Percentiles rank a stretch among this genome's conserved stretches.
These are phyloP conservation scores for Eucalyptus marginata DNA, from an alignment of 345 rosid species.

Conservation along the genomic window DNA sequence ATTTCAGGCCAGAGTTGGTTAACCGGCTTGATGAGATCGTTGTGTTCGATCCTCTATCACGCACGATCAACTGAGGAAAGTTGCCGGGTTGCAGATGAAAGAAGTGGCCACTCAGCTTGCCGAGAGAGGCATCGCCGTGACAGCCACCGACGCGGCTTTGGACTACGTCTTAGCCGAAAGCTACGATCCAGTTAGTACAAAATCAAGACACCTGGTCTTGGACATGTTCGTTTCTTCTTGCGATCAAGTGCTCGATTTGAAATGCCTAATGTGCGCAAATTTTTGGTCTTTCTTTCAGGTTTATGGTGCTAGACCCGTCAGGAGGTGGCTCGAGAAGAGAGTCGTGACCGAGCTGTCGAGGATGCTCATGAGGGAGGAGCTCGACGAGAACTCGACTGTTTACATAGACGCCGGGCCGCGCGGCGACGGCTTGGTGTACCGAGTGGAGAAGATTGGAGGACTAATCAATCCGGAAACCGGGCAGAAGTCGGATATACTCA, in stretches of 20 bases:
- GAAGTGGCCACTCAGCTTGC: constrained; percentile 76
- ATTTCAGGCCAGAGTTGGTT: constrained; percentile 77
- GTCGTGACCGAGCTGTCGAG: constrained; percentile 81
- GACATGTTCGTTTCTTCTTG: background rate
- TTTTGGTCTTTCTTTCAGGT: constrained; percentile 17
- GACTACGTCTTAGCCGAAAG: constrained; percentile 60
- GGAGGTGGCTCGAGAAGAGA: constrained; percentile 90
- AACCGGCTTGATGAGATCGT: constrained; percentile 83
- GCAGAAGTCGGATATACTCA: constrained; percentile 49
- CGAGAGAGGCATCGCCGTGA: constrained; percentile 70
- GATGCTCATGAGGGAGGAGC: constrained; percentile 75
- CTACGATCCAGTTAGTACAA: constrained; percentile 64
- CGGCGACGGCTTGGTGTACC: constrained; percentile 31
- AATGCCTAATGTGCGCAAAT: background rate
- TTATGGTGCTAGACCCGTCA: constrained; percentile 79
- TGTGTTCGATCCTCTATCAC: constrained; percentile 73
- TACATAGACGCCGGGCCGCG: constrained; percentile 42
- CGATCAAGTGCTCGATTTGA: background rate
- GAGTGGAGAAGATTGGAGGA: constrained; percentile 69
- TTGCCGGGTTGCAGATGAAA: constrained; percentile 73
- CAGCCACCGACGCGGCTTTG: constrained; percentile 61
- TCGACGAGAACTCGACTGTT: constrained; percentile 71
- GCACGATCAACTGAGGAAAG: constrained; percentile 75
- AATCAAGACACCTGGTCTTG: background rate
- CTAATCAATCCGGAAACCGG: constrained; percentile 67